Evolutionary conservation across 148 eudicot genomes (phyloP).

Genomic region (Bassia scoparia): DNA sequence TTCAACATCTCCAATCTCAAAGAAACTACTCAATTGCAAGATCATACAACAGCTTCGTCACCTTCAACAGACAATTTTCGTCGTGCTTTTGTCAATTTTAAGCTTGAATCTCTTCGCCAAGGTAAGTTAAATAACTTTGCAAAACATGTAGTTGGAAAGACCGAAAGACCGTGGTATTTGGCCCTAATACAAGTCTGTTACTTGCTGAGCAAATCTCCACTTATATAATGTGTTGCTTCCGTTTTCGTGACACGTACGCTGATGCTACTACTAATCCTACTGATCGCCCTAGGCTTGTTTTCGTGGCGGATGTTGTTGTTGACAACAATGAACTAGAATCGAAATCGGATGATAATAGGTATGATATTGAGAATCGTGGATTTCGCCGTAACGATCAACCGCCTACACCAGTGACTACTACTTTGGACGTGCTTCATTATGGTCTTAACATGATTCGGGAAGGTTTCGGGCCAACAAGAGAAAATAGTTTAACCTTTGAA

Average conservation of each 20-base stretch:
- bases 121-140: not conserved
- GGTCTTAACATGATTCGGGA: no score
- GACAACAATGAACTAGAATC: not conserved
- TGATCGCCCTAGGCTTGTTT: slow-evolving; percentile 2
- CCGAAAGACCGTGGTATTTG: not conserved
- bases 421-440: no score
- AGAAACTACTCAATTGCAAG: no score
- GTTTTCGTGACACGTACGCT: not conserved
- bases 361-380: not conserved
- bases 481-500: no score
- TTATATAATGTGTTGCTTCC: slow-evolving; percentile 3
- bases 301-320: slow-evolving; percentile 9
- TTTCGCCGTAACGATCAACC: no score
- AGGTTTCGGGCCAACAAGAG: no score
- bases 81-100: not conserved
- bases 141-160: not conserved
- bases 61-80: not conserved
- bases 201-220: slow-evolving; percentile 1
- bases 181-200: not conserved
- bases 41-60: no score
- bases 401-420: no score
- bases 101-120: not conserved
- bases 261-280: no score
- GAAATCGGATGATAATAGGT: not conserved
- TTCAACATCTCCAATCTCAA: not conserved